phyloP scores from a whole-genome alignment of 768 basidiomycete species.

The Exidia glandulosa region DNA sequence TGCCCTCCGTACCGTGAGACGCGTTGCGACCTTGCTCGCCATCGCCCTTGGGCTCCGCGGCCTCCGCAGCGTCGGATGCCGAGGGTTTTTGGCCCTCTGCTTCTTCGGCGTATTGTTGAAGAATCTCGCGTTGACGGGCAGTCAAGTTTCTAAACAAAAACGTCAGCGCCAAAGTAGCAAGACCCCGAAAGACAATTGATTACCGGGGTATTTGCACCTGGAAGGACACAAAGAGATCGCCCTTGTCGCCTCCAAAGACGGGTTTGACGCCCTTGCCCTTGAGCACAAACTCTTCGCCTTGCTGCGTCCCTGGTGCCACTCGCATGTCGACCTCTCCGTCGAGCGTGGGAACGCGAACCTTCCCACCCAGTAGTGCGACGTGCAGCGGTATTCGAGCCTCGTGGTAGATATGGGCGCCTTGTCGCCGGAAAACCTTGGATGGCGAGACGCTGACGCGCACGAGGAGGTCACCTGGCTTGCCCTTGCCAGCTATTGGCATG shows the following conservation, averaged over 20 bases:
- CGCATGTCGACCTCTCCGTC: constrained; percentile 94
- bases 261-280: constrained; percentile 73
- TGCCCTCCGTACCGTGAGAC: constrained; percentile 29
- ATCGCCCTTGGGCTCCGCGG: neutral
- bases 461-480: constrained; percentile 72
- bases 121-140: constrained; percentile 69
- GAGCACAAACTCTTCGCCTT: constrained; percentile 93
- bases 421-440: constrained; percentile 78
- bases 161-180: neutral
- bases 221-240: constrained; percentile 87
- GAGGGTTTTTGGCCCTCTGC: constrained; percentile 54
- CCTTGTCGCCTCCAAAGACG: constrained; percentile 47
- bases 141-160: constrained; percentile 55
- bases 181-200: constrained; percentile 5
- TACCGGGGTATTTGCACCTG: constrained; percentile 83
- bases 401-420: constrained; percentile 86
- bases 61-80: neutral
- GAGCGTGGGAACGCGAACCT: constrained; percentile 83
- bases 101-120: constrained; percentile 87
- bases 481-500: constrained; percentile 68
- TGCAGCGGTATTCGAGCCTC: constrained; percentile 85
- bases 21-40: constrained; percentile 2
- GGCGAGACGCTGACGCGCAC: constrained; percentile 76
- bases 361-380: constrained; percentile 84
- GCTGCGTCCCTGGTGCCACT: constrained; percentile 87